phyloP scores from a whole-genome alignment of 192 early-diverging fungal genomes.

The Backusella tuberculispora region DNA sequence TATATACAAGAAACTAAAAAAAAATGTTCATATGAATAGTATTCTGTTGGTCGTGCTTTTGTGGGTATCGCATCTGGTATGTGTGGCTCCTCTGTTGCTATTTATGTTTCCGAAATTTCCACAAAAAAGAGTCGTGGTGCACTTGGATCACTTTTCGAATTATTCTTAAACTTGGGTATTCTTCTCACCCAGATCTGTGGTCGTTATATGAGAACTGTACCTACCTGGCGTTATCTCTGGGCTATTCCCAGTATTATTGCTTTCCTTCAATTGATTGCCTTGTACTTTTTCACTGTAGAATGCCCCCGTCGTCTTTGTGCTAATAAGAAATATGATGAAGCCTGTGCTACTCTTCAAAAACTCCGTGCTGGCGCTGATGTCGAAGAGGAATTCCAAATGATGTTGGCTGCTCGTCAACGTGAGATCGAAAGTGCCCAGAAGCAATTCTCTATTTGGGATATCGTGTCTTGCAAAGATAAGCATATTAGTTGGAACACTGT shows the following conservation, averaged over 20 bases:
- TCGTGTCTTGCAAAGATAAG: conserved; percentile 23
- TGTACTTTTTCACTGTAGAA: conserved; percentile 74
- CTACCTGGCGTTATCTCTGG: conserved; percentile 79
- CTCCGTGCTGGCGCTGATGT: conserved; percentile 63
- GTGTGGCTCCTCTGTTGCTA: conserved; percentile 57
- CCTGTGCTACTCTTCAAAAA: conserved; percentile 56
- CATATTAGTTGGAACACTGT: conserved; percentile 58
- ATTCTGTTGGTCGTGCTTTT: conserved; percentile 71
- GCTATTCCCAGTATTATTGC: conserved; percentile 64
- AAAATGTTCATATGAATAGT: not conserved
- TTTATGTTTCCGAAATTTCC: conserved; percentile 81
- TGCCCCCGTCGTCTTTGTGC: conserved; percentile 73
- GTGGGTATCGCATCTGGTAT: conserved; percentile 80
- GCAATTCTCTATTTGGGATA: conserved; percentile 21
- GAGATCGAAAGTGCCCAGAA: conserved; percentile 16
- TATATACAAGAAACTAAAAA: not conserved
- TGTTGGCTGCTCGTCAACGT: conserved; percentile 53
- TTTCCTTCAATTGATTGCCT: conserved; percentile 56
- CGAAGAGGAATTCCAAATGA: conserved; percentile 64
- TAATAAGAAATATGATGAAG: conserved; percentile 64
- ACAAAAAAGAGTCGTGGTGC: conserved; percentile 72
- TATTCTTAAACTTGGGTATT: conserved; percentile 81
- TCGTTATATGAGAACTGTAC: conserved; percentile 58
- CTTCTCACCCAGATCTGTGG: conserved; percentile 72
- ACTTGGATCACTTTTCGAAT: conserved; percentile 76